A percentile compares a stretch with the other conserved stretches of the same genome.
Evolutionary conservation across 208 protist species (phyloP).

Genomic region (Leishmania amazonensis): DNA sequence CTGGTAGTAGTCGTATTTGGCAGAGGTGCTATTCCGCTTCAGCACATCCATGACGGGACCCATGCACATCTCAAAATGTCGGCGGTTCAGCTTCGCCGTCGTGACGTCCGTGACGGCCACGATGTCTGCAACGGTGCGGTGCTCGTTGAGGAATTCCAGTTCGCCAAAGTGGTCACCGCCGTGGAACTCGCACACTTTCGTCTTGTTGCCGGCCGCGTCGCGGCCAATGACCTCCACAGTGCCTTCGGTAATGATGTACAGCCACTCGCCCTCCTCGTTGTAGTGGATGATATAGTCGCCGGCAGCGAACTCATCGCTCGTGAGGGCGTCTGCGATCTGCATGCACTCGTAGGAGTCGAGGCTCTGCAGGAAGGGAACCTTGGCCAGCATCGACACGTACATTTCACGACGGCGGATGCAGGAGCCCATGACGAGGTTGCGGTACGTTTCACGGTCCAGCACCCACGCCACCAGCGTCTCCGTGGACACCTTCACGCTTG

Average conservation of each 20-base stretch:
- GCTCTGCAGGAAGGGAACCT: conserved; percentile 77
- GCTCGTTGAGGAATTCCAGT: conserved; percentile 92
- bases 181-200: conserved; percentile 84
- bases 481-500: conserved; percentile 84
- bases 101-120: conserved; percentile 76
- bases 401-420: conserved; percentile 82
- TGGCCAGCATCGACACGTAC: conserved; percentile 77
- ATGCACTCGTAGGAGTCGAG: conserved; percentile 87
- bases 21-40: conserved; percentile 70
- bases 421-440: conserved; percentile 90
- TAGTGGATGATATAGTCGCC: conserved; percentile 91
- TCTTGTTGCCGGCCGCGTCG: conserved; percentile 61
- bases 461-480: conserved; percentile 80
- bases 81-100: conserved; percentile 89
- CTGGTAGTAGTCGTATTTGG: conserved; percentile 94
- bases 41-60: conserved; percentile 90
- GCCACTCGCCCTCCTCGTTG: conserved; percentile 88
- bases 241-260: conserved; percentile 91
- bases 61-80: conserved; percentile 94
- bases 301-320: conserved; percentile 71
- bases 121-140: conserved; percentile 85
- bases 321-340: conserved; percentile 89
- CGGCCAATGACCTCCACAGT: conserved; percentile 87
- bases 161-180: conserved; percentile 88
- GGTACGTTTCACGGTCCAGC: conserved; percentile 91